Conservation (phyloP, 306 rosid genomes). For the Sindora glabra region DNA sequence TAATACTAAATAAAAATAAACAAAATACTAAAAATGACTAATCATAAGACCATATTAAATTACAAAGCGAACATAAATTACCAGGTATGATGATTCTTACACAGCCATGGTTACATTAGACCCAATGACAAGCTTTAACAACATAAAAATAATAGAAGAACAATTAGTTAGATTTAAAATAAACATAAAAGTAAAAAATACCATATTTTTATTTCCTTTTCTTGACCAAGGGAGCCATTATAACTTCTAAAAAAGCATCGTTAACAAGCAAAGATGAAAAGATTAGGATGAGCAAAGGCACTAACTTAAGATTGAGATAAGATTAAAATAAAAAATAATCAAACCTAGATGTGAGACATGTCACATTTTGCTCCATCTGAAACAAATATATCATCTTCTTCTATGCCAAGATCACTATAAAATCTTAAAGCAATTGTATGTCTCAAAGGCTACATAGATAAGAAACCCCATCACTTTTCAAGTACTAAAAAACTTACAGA, state of each 20-base stretch:
- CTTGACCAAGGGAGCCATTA: too few species aligned
- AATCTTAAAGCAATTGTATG: conserved; percentile 50
- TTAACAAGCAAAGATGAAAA: background rate
- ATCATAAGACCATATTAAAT: background rate
- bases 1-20: background rate
- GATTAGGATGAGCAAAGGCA: background rate
- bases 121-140: conserved; percentile 45
- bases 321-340: too few species aligned
- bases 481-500: conserved; percentile 8
- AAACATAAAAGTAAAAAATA: background rate
- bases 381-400: conserved; percentile 56
- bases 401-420: conserved; percentile 44
- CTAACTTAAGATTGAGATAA: background rate
- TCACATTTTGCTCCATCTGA: conserved; percentile 82
- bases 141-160: background rate
- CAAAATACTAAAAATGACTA: background rate
- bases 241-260: too few species aligned
- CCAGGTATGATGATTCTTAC: conserved; percentile 79
- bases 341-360: conserved; percentile 79
- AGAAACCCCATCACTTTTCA: conserved; percentile 22
- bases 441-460: conserved; percentile 53
- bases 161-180: background rate
- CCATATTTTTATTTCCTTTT: background rate
- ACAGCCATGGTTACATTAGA: conserved; percentile 60
- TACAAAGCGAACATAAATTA: conserved; percentile 18